Evolutionary conservation across 495 filamentous ascomycete genomes (phyloP).

Genomic region (Podospora pseudopauciseta): DNA sequence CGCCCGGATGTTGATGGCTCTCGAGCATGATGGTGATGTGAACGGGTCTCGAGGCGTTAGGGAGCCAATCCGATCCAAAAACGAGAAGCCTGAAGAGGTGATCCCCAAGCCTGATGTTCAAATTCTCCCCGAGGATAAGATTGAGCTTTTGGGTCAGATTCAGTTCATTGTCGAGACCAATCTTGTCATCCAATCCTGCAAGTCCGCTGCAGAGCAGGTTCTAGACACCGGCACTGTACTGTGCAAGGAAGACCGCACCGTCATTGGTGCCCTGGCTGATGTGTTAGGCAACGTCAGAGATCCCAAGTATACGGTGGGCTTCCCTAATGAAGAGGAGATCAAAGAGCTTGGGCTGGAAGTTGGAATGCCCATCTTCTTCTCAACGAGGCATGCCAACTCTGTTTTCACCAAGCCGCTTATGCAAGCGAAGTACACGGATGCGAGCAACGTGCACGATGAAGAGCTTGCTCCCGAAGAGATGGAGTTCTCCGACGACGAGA

Average conservation of each 20-base stretch:
- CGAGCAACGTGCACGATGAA: slow-evolving; percentile 90
- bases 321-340: slow-evolving; percentile 62
- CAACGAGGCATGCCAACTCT: slow-evolving; percentile 66
- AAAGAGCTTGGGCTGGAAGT: slow-evolving; percentile 57
- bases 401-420: slow-evolving; percentile 81
- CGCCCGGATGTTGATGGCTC: slow-evolving; percentile 74
- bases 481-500: slow-evolving; percentile 95
- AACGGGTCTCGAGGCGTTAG: slow-evolving; percentile 41
- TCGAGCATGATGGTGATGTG: slow-evolving; percentile 63
- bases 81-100: slow-evolving; percentile 66
- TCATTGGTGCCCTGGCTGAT: slow-evolving; percentile 77
- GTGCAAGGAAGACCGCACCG: slow-evolving; percentile 67
- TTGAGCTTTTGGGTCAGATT: slow-evolving; percentile 68
- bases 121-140: slow-evolving; percentile 70
- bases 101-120: slow-evolving; percentile 69
- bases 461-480: slow-evolving; percentile 80
- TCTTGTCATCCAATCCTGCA: slow-evolving; percentile 77
- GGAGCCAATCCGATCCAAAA: slow-evolving; percentile 61
- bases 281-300: slow-evolving; percentile 76
- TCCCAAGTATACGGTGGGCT: slow-evolving; percentile 76
- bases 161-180: slow-evolving; percentile 56
- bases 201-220: slow-evolving; percentile 74
- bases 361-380: slow-evolving; percentile 72
- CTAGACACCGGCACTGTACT: slow-evolving; percentile 79
- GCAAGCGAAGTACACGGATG: slow-evolving; percentile 78